Evolutionary conservation across 352 stramenopile species (phyloP).

Genomic region (Phytophthora sojae): DNA sequence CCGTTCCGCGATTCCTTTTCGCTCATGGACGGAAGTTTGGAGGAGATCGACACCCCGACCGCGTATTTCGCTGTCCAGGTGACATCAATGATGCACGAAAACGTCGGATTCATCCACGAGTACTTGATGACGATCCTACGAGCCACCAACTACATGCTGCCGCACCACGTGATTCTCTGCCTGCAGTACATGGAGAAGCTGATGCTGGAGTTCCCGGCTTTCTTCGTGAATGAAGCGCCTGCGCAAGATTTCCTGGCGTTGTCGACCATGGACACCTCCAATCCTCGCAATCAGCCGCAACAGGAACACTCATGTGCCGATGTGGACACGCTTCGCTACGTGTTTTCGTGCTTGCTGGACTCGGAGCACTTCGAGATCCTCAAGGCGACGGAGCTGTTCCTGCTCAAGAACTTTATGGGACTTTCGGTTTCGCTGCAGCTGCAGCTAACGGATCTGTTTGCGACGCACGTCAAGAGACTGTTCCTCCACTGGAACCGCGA

Average conservation of each 20-base stretch:
- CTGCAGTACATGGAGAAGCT: constrained; percentile 73
- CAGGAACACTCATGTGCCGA: constrained; percentile 36
- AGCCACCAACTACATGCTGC: constrained; percentile 72
- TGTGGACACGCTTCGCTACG: constrained; percentile 46
- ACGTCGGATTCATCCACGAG: constrained; percentile 58
- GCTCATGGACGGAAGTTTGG: constrained; percentile 31
- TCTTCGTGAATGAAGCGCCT: constrained; percentile 54
- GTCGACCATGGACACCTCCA: constrained; percentile 24
- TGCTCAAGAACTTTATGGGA: constrained; percentile 65
- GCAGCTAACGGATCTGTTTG: constrained; percentile 58
- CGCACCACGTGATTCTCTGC: constrained; percentile 76
- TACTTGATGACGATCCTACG: constrained; percentile 68
- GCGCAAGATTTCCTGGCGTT: constrained; percentile 27
- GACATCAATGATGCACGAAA: constrained; percentile 61
- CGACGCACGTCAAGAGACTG: constrained; percentile 59
- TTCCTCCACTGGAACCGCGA: constrained; percentile 89
- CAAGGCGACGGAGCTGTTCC: constrained; percentile 70
- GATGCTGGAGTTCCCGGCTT: constrained; percentile 62
- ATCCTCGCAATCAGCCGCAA: constrained; percentile 23
- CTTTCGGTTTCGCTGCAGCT: constrained; percentile 69
- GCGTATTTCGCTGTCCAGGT: constrained; percentile 65
- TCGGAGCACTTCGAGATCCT: constrained; percentile 83
- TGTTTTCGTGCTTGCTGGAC: constrained; percentile 69
- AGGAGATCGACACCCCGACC: constrained; percentile 38
- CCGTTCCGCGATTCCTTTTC: constrained; percentile 54